These are phyloP conservation scores for Quercus cerris DNA, from an alignment of 306 rosid species.

Conservation along the genomic window DNA sequence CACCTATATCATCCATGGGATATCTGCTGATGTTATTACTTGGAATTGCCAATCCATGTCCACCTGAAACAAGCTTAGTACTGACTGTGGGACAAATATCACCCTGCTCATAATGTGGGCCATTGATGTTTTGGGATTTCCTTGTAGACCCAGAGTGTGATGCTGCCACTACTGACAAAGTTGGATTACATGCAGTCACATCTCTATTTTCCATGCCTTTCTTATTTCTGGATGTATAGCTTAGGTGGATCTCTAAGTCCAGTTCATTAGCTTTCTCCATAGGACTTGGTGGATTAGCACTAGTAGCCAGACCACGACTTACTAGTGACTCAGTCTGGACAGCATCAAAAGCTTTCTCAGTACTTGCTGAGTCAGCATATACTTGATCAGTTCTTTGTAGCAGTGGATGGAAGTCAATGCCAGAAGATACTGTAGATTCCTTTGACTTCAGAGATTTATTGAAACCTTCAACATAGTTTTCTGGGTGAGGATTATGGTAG, in stretches of 20 bases:
- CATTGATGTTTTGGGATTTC: conserved; percentile 26
- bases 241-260: conserved; percentile 83
- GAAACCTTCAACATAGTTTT: conserved; percentile 43
- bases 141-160: conserved; percentile 28
- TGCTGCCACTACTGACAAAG: conserved; percentile 24
- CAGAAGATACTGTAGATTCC: conserved; percentile 43
- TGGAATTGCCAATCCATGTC: conserved; percentile 29
- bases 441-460: conserved; percentile 47
- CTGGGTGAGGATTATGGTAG: conserved; percentile 63
- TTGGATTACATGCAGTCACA: conserved; percentile 28
- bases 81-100: conserved; percentile 33
- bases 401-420: conserved; percentile 96
- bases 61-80: conserved; percentile 36
- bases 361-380: not conserved
- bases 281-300: conserved; percentile 27
- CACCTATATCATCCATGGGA: conserved; percentile 51
- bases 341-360: conserved; percentile 36
- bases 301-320: conserved; percentile 26
- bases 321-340: conserved; percentile 34
- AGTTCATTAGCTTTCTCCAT: conserved; percentile 59
- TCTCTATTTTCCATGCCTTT: conserved; percentile 37
- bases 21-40: conserved; percentile 40
- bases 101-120: conserved; percentile 27
- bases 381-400: conserved; percentile 69
- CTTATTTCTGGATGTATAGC: conserved; percentile 56